phyloP scores from a whole-genome alignment of 2,329 filamentous ascomycete species.

The Neonectria sp. region DNA sequence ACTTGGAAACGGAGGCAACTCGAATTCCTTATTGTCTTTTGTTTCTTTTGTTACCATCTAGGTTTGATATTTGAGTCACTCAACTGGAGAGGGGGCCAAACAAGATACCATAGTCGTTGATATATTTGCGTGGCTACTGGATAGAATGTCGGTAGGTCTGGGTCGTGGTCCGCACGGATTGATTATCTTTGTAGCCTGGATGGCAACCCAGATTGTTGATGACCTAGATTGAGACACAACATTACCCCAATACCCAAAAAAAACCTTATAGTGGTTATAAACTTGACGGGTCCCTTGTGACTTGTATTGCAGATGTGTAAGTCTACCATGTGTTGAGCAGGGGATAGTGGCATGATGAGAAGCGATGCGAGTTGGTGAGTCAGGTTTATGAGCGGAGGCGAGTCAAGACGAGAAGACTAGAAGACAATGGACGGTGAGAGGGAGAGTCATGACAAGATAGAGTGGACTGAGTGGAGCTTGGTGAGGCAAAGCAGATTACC shows the following conservation, averaged over 20 bases:
- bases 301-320: neutral
- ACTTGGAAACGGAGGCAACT: slow-evolving; percentile 40
- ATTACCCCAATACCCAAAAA: slow-evolving; percentile 28
- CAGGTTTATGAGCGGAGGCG: neutral
- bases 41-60: slow-evolving; percentile 34
- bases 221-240: slow-evolving; percentile 37
- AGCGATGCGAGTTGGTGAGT: neutral
- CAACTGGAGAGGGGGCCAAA: slow-evolving; percentile 6
- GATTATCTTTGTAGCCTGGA: slow-evolving; percentile 41
- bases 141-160: slow-evolving; percentile 23
- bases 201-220: slow-evolving; percentile 38
- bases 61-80: slow-evolving; percentile 10
- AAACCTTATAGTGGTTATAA: slow-evolving; percentile 13
- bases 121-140: slow-evolving; percentile 15
- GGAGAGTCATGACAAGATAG: neutral
- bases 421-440: neutral
- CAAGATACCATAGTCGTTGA: slow-evolving; percentile 14
- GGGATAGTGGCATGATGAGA: neutral
- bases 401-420: neutral
- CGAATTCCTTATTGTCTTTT: slow-evolving; percentile 23
- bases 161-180: slow-evolving; percentile 18
- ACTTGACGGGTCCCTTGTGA: neutral
- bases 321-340: neutral
- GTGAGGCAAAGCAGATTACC: slow-evolving; percentile 36
- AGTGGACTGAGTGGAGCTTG: neutral